Evolutionary conservation across 2,329 filamentous ascomycete species (phyloP).

Genomic region (Fusarium austroafricanum): DNA sequence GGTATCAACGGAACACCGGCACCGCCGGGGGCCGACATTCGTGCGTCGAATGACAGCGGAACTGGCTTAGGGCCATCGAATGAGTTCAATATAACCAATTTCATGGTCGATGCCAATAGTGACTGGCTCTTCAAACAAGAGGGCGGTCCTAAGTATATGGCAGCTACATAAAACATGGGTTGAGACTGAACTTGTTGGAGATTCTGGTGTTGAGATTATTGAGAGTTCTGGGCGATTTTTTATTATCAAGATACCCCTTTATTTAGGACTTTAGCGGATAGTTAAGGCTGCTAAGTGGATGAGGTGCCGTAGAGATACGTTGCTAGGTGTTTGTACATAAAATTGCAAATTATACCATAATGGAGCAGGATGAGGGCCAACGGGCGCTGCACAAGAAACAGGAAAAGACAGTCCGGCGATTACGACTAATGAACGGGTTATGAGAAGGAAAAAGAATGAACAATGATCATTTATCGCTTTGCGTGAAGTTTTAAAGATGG

Average conservation of each 20-base stretch:
- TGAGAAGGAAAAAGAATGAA: slow-evolving; percentile 15
- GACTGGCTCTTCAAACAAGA: slow-evolving; percentile 78
- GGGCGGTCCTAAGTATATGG: slow-evolving; percentile 45
- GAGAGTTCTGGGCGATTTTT: slow-evolving; percentile 12
- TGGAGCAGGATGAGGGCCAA: slow-evolving; percentile 1
- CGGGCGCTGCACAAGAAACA: neutral
- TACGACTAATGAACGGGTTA: slow-evolving; percentile 14
- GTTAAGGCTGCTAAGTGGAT: neutral
- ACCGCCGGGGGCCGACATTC: slow-evolving; percentile 43
- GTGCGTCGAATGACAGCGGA: slow-evolving; percentile 45
- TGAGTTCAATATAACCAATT: slow-evolving; percentile 82
- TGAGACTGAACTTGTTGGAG: neutral
- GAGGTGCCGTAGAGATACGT: neutral
- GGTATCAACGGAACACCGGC: slow-evolving; percentile 35
- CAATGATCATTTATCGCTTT: neutral
- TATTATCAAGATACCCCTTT: slow-evolving; percentile 35
- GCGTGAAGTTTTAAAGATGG: neutral
- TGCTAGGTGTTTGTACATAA: slow-evolving; percentile 1
- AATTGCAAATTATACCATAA: neutral
- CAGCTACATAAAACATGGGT: slow-evolving; percentile 27
- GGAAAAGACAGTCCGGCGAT: neutral
- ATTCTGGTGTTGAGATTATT: slow-evolving; percentile 1
- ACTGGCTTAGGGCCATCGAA: slow-evolving; percentile 56
- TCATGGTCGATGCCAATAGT: slow-evolving; percentile 78
- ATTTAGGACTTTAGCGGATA: slow-evolving; percentile 13